Percentiles rank a stretch among this genome's conserved stretches.
Conservation (phyloP, 176 grass and related monocot genomes). For the Rhipidocladum racemiflorum region DNA sequence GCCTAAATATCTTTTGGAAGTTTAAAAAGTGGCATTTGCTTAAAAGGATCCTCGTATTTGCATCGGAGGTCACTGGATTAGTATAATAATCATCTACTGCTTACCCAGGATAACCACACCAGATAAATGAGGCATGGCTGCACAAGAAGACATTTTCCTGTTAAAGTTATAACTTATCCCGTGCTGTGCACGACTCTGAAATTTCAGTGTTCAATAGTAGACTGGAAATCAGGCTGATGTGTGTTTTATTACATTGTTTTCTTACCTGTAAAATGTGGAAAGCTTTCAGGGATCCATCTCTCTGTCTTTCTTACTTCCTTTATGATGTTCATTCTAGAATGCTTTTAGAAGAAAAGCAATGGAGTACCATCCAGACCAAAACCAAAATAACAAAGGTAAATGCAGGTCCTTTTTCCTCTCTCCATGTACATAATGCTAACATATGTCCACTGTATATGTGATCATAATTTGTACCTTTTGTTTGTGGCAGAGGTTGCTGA, state of each 20-base stretch:
- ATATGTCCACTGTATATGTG: neutral
- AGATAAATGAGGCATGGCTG: neutral
- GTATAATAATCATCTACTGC: neutral
- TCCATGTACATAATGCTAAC: neutral
- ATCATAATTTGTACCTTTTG: slow-evolving; percentile 9
- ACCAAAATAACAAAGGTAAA: slow-evolving; percentile 71
- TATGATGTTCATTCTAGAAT: slow-evolving; percentile 46
- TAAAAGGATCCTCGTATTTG: neutral
- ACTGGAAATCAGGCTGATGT: neutral
- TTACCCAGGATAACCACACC: neutral
- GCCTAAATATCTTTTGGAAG: neutral
- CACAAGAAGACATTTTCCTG: neutral
- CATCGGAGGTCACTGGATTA: neutral
- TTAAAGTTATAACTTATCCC: neutral
- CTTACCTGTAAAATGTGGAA: neutral
- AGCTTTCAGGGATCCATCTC: neutral
- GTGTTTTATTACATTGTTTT: neutral
- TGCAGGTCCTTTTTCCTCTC: neutral
- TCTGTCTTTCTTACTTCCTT: slow-evolving; percentile 20
- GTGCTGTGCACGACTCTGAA: neutral
- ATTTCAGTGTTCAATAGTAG: neutral
- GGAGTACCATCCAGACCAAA: slow-evolving; percentile 88
- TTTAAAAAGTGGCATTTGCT: neutral
- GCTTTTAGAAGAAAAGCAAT: slow-evolving; percentile 85
- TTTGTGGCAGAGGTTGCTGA: slow-evolving; percentile 58